These are phyloP conservation scores for Colletotrichum australisinense DNA, from an alignment of 2,329 filamentous ascomycete genomes.

Conservation along the genomic window DNA sequence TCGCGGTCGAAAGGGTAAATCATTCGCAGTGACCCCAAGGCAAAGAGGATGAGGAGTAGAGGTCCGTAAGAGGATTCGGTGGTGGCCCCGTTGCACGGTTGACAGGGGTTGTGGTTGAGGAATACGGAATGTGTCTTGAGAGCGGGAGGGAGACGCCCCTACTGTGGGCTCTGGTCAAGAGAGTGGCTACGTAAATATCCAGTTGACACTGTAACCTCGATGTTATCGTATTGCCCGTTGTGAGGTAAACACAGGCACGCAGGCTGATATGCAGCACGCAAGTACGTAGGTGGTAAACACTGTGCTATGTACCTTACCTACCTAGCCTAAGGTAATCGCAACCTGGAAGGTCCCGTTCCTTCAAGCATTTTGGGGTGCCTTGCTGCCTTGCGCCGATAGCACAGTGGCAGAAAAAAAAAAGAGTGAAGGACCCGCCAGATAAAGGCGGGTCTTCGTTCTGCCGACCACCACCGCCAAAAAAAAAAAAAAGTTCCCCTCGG, in stretches of 20 bases:
- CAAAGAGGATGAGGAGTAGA: neutral
- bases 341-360: neutral
- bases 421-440: neutral
- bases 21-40: neutral
- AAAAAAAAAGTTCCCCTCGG: constrained; percentile 41
- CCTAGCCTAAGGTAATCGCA: neutral
- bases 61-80: neutral
- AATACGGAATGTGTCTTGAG: neutral
- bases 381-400: neutral
- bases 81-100: neutral
- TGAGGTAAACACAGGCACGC: neutral
- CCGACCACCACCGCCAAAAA: constrained; percentile 59
- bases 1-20: neutral
- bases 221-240: neutral
- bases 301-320: too few relatives aligned
- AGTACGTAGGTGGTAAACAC: too few relatives aligned
- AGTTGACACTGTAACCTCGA: neutral
- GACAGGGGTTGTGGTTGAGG: neutral
- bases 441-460: constrained; percentile 46
- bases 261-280: too few relatives aligned
- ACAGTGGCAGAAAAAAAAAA: neutral
- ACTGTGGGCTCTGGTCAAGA: neutral
- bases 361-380: neutral
- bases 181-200: neutral
- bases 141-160: neutral